Percentiles rank a stretch among this genome's conserved stretches.
These are phyloP conservation scores for Melocanna baccifera DNA, from an alignment of 176 grass and related monocot species.

Conservation along the genomic window DNA sequence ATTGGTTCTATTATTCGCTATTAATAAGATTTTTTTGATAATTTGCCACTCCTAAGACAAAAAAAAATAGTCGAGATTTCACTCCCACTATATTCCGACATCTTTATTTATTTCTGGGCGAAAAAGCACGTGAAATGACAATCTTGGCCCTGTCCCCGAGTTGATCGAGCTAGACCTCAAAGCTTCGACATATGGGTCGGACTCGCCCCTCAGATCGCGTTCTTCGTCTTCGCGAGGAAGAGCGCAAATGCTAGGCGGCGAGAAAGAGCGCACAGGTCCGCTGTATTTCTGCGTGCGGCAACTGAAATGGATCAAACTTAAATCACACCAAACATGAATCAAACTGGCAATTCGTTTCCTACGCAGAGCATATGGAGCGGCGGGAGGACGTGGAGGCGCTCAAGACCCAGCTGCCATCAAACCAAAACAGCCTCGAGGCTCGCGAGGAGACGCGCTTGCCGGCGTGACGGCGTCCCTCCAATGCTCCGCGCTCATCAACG, in stretches of 20 bases:
- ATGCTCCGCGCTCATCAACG: slow-evolving; percentile 68
- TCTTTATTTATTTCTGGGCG: not conserved
- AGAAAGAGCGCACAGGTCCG: too few species aligned
- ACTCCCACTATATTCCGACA: not conserved
- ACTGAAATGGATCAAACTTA: too few species aligned
- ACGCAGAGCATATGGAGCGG: slow-evolving; percentile 1
- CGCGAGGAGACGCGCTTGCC: slow-evolving; percentile 59
- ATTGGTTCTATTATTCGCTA: not conserved
- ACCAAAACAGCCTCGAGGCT: slow-evolving; percentile 50
- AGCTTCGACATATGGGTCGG: not conserved
- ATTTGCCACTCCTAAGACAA: not conserved
- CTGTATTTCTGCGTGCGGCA: too few species aligned
- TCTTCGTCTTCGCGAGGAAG: too few species aligned
- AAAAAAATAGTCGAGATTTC: too few species aligned
- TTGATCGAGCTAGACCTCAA: too few species aligned
- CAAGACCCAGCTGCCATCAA: slow-evolving; percentile 70
- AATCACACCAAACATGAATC: too few species aligned
- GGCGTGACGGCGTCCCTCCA: slow-evolving; percentile 40
- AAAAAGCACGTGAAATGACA: not conserved
- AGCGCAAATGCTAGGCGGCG: too few species aligned
- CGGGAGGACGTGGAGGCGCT: slow-evolving; percentile 50
- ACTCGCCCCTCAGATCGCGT: too few species aligned
- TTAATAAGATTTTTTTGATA: not conserved
- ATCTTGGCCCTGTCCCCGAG: too few species aligned
- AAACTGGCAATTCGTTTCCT: slow-evolving; percentile 2